Evolutionary conservation across 169 alveolate species (phyloP).

Genomic region (Plasmodium inui): DNA sequence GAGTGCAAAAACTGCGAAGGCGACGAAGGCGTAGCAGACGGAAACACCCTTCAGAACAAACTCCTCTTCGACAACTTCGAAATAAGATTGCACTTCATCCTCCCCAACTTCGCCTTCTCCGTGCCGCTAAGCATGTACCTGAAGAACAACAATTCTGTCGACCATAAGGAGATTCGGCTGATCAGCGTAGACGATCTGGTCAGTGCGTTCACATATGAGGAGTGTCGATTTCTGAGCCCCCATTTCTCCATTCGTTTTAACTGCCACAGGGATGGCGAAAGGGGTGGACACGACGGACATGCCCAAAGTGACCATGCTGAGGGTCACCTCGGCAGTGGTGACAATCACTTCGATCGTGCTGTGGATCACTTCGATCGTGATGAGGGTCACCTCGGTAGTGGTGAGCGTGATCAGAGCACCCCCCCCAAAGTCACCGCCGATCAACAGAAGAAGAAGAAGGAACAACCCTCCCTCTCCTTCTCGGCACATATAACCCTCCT

Average conservation of each 20-base stretch:
- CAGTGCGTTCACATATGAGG: slow-evolving; percentile 28
- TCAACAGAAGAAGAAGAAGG: neutral
- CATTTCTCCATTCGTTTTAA: slow-evolving; percentile 30
- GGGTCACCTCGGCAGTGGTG: neutral
- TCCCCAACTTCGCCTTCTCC: slow-evolving; percentile 65
- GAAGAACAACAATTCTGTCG: slow-evolving; percentile 12
- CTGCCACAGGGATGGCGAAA: neutral
- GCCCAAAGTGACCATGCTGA: neutral
- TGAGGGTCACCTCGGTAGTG: neutral
- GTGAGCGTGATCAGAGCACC: neutral
- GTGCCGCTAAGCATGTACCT: slow-evolving; percentile 32
- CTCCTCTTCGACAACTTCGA: slow-evolving; percentile 16
- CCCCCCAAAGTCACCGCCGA: neutral
- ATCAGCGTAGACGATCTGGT: slow-evolving; percentile 15
- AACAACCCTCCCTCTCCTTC: slow-evolving; percentile 15
- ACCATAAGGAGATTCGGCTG: neutral
- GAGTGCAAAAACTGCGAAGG: neutral
- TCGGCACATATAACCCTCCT: slow-evolving; percentile 25
- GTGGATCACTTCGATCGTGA: too few species aligned
- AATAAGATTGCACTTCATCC: slow-evolving; percentile 42
- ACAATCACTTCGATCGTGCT: too few species aligned
- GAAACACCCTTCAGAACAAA: neutral
- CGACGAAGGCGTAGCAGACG: neutral
- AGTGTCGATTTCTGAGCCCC: slow-evolving; percentile 25
- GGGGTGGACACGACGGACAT: neutral